Base-by-base conservation (phyloP, 805 yeast genomes). In the Lipomyces starkeyi region DNA sequence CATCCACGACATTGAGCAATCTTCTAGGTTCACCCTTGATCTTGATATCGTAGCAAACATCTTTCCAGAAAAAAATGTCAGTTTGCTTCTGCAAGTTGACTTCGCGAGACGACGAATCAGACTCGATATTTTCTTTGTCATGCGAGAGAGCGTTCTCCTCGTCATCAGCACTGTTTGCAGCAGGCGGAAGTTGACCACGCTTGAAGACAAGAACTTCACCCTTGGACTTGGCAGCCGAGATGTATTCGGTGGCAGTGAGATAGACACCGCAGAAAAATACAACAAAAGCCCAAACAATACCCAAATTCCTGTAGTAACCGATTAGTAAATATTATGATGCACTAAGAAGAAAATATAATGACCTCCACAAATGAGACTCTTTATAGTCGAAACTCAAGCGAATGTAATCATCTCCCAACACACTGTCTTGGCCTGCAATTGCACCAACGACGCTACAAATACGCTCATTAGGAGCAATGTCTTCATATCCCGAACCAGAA, bases 1-100 rank as follows among this genome's bases (percentile, higher is more conserved):
- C 95, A 76, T 88, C 91, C 65, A 90, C 91, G 69, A 85, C 83
- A 69, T 83, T 81, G 75, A 90, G 79, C 69, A 90, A 85, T 68
- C 87, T 82, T 75, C 92, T 82, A 35, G 86, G 82, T 69, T 85
- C 91, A 53, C 78, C 78, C 74, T 88, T 87, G 72, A 88, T 87
- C 74, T 86, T 83, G 66, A 90, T 87, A 70, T 87, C 89, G 76
- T 89, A 90, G 74, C 88, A 85, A 57, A 90, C 87, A 75, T 90
- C 85, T 78, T 86, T 85, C 96, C 96, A 90, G 75, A 88, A 91
- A 84, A 89, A 89, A 54, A 88, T 86, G 62, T 86, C 87, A 14
- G 66, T 66, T 34, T 71, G 74, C 57, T 60, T 57, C 34, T 63
- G 66, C 17, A 68, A 47, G 58, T 70, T 67, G 37, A 69, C 47